Evolutionary conservation across 306 rosid genomes (phyloP).

Genomic region (Delonix regia): DNA sequence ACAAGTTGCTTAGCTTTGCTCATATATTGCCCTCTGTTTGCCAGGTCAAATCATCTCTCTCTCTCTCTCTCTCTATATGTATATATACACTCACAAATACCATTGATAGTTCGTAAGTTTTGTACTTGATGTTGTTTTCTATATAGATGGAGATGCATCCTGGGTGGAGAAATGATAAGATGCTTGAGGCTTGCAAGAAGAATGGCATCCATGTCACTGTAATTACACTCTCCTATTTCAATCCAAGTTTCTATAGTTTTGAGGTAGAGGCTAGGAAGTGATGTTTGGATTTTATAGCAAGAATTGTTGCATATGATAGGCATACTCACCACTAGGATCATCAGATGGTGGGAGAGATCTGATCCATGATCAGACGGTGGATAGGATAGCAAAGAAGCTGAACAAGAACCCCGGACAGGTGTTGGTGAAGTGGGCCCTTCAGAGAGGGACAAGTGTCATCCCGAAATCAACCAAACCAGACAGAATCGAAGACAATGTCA

Average conservation of each 20-base stretch:
- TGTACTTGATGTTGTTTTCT: background rate
- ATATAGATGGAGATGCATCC: conserved; percentile 79
- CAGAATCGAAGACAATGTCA: conserved; percentile 48
- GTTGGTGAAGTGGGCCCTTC: conserved; percentile 56
- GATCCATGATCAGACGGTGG: conserved; percentile 51
- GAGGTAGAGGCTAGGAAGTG: background rate
- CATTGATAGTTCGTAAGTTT: background rate
- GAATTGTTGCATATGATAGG: conserved; percentile 33
- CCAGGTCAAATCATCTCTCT: conserved; percentile 47
- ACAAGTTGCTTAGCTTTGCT: conserved; percentile 46
- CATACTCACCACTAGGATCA: conserved; percentile 60
- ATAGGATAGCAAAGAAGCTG: conserved; percentile 53
- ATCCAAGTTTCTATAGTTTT: background rate
- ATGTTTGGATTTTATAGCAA: background rate
- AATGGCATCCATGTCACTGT: conserved; percentile 66
- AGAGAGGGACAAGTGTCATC: conserved; percentile 61
- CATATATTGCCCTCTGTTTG: conserved; percentile 49
- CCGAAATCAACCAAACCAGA: conserved; percentile 54
- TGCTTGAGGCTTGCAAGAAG: conserved; percentile 60
- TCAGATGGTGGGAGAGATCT: conserved; percentile 44
- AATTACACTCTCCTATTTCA: background rate
- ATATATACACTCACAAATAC: too few relatives aligned
- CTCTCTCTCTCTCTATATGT: too few relatives aligned
- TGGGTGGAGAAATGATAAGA: conserved; percentile 69
- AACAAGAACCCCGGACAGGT: conserved; percentile 60